Evolutionary conservation across 164 flowering plant genomes (phyloP), one percentile per base, ranked within the genome.

Genomic region (Liquidambar formosana): DNA sequence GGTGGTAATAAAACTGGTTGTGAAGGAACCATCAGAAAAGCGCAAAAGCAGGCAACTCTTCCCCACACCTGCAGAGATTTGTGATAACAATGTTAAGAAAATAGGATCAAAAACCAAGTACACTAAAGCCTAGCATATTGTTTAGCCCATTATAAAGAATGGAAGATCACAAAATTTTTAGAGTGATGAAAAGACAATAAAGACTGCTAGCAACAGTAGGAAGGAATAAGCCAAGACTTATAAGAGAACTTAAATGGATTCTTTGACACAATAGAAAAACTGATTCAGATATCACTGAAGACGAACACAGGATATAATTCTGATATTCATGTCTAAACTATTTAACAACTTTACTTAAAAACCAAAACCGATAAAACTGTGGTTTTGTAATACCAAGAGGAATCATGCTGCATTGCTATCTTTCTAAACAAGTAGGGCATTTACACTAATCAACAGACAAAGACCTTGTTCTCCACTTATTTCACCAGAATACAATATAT

Each of bases 1-100:
- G 23, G 80, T 77, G 61, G 80, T 77, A 27, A 77, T 77, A 52
- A 77, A 77, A 67, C 80, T 77, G 61, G 80, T 77, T 1, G 80
- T 77, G 65, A 77, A 77, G 65, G 80, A 77, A 44, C 80, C 80
- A 73, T 77, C 80, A 18, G 80, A 77, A 47, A 77, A 77, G 10
- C 77, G 71, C 64, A 77, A 48, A 63, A 77, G 77, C 69, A 77
- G 57, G 60, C 77, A 73, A 77, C 80, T 77, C 75, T 73, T 77
- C 43, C 80, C 80, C 64, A 77, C 80, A 73, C 80, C 80, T 77
- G 72, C 60, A 70, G 15, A 43, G 23, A 67, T 8, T 38, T 27
- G 27, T 57, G 14, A 57, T 23, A 15, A 57, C 16, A 23, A 57
- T 57, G n/a, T 9, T 10, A 10, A 57, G 6, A 57, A 57, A 57